phyloP scores from a whole-genome alignment of 1,284 basidiomycete genomes.

The Taiwanofungus camphoratus region DNA sequence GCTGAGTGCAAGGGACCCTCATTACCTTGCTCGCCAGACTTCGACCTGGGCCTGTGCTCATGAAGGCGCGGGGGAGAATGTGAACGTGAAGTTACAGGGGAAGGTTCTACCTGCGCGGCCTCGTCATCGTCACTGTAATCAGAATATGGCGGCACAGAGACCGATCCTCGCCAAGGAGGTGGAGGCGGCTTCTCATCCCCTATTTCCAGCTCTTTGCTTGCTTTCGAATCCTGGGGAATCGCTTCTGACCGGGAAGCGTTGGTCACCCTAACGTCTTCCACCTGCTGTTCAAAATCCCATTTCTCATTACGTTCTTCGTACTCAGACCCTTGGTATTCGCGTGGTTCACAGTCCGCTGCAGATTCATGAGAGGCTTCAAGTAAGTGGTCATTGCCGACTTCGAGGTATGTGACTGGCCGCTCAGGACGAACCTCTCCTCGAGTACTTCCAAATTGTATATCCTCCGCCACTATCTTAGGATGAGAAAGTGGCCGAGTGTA shows the following conservation, averaged over 20 bases:
- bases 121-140: background rate
- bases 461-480: no score
- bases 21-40: background rate
- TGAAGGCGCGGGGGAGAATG: slow-evolving; percentile 11
- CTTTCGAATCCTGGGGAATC: no score
- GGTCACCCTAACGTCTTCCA: background rate
- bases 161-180: slow-evolving; percentile 10
- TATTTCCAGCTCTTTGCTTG: background rate
- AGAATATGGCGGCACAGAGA: background rate
- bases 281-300: background rate
- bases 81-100: slow-evolving; percentile 2
- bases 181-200: slow-evolving; percentile 10
- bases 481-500: background rate
- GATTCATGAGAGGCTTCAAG: slow-evolving; percentile 6
- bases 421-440: background rate
- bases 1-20: slow-evolving; percentile 1
- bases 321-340: slow-evolving; percentile 11
- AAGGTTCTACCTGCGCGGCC: slow-evolving; percentile 2
- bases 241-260: background rate
- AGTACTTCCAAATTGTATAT: no score
- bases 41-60: slow-evolving; percentile 3
- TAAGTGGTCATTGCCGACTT: slow-evolving; percentile 10
- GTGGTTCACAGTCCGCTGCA: slow-evolving; percentile 10
- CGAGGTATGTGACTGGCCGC: slow-evolving; percentile 3
- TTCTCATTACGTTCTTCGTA: background rate